Percentiles rank a stretch among this genome's conserved stretches.
These are phyloP conservation scores for Peronospora farinosa DNA, from an alignment of 352 stramenopile species.

Conservation along the genomic window DNA sequence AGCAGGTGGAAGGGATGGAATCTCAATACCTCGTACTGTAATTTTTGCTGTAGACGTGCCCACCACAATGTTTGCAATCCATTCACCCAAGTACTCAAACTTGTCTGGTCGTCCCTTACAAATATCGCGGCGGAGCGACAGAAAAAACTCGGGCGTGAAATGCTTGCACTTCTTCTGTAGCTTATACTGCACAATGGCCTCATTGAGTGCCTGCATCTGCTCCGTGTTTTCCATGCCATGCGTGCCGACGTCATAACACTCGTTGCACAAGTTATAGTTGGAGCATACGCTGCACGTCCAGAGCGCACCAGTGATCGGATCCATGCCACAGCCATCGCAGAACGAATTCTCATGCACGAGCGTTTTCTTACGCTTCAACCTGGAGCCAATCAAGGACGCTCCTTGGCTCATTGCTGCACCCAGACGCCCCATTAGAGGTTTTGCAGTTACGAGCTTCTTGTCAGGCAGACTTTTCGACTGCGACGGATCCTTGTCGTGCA, in stretches of 20 bases:
- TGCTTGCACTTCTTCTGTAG: constrained; percentile 70
- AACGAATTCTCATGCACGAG: constrained; percentile 56
- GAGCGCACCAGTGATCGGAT: constrained; percentile 54
- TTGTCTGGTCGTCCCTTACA: constrained; percentile 77
- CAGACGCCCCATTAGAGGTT: constrained; percentile 45
- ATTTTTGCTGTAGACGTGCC: constrained; percentile 64
- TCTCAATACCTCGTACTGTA: constrained; percentile 74
- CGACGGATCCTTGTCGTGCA: constrained; percentile 29
- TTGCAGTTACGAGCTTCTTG: constrained; percentile 34
- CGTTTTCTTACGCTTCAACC: constrained; percentile 63
- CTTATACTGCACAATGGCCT: constrained; percentile 66
- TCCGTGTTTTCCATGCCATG: constrained; percentile 74
- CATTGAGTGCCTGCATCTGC: constrained; percentile 56
- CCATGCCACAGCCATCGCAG: constrained; percentile 68
- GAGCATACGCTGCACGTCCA: constrained; percentile 70
- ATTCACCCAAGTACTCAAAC: constrained; percentile 76
- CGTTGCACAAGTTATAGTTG: constrained; percentile 61
- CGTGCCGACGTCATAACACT: constrained; percentile 65
- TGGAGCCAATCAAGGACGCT: constrained; percentile 52
- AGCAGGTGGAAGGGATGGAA: constrained; percentile 45
- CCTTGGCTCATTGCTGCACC: constrained; percentile 58
- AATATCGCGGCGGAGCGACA: constrained; percentile 67
- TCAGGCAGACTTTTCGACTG: constrained; percentile 34
- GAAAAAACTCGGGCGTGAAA: constrained; percentile 67
- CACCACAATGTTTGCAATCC: constrained; percentile 76